phyloP scores from a whole-genome alignment of 495 filamentous ascomycete genomes.

The Penicillium lagena region DNA sequence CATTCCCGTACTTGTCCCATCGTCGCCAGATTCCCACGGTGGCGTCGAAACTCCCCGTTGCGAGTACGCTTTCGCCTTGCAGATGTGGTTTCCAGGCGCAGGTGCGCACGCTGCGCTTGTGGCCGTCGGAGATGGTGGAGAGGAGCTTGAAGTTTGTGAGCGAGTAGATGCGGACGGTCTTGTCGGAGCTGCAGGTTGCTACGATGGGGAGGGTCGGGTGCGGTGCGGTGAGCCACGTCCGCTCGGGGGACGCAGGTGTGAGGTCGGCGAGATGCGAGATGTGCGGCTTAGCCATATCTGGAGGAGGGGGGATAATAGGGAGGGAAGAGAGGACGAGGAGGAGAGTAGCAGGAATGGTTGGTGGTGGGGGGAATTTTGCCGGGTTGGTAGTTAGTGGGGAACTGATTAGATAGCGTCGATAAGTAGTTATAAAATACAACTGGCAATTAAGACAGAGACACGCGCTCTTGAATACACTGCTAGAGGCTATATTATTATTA shows the following conservation, averaged over 20 bases:
- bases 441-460: no score
- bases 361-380: neutral
- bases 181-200: constrained; percentile 81
- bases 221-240: constrained; percentile 77
- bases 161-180: constrained; percentile 81
- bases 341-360: no score
- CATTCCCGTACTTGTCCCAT: constrained; percentile 43
- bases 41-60: constrained; percentile 85
- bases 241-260: constrained; percentile 60
- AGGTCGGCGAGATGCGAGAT: constrained; percentile 29
- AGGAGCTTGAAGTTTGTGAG: constrained; percentile 71
- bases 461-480: no score
- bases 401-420: constrained; percentile 8
- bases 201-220: constrained; percentile 85
- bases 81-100: constrained; percentile 78
- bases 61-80: constrained; percentile 63
- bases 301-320: neutral
- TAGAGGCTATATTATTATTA: no score
- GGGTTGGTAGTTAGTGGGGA: constrained; percentile 1
- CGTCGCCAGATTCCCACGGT: constrained; percentile 84
- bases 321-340: neutral
- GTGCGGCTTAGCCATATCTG: constrained; percentile 1
- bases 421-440: no score
- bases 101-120: constrained; percentile 77
- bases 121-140: constrained; percentile 75